Evolutionary conservation across 106 monocot species (phyloP).

Genomic region (Dioscorea alata): DNA sequence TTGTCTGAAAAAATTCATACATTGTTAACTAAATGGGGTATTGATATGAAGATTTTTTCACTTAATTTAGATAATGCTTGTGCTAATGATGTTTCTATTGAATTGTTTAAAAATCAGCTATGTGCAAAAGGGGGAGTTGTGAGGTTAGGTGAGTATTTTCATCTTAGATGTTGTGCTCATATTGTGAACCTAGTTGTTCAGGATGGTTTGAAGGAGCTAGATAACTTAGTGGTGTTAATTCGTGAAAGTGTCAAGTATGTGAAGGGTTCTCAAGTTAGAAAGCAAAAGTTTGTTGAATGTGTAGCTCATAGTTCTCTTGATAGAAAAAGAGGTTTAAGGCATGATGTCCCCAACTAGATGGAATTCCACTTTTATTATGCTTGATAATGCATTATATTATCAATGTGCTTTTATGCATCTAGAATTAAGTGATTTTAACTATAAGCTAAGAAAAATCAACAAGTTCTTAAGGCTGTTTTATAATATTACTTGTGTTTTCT

Average conservation of each 20-base stretch:
- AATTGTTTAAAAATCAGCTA: background rate
- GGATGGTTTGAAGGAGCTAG: background rate
- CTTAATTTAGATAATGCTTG: constrained; percentile 10
- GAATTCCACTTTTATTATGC: constrained; percentile 2
- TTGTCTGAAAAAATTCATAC: background rate
- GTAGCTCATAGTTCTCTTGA: background rate
- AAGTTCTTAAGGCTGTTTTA: background rate
- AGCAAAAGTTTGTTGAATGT: constrained; percentile 2
- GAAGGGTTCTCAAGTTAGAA: constrained; percentile 8
- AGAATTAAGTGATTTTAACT: background rate
- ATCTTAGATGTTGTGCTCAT: constrained; percentile 4
- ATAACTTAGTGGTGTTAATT: background rate
- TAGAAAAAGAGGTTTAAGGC: background rate
- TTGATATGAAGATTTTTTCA: constrained; percentile 1
- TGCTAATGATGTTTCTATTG: background rate
- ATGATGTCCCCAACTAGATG: constrained; percentile 11
- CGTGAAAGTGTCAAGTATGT: constrained; percentile 1
- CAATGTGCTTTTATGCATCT: background rate
- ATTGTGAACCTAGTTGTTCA: constrained; percentile 9
- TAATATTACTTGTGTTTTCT: constrained; percentile 4
- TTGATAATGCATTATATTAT: constrained; percentile 8
- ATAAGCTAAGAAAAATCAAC: too few species aligned
- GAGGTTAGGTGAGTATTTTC: background rate
- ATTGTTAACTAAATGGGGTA: background rate
- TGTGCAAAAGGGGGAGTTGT: background rate